A percentile compares a stretch with the other conserved stretches of the same genome.
phyloP scores from a whole-genome alignment of 768 basidiomycete species.

The Termitomyces sp. region DNA sequence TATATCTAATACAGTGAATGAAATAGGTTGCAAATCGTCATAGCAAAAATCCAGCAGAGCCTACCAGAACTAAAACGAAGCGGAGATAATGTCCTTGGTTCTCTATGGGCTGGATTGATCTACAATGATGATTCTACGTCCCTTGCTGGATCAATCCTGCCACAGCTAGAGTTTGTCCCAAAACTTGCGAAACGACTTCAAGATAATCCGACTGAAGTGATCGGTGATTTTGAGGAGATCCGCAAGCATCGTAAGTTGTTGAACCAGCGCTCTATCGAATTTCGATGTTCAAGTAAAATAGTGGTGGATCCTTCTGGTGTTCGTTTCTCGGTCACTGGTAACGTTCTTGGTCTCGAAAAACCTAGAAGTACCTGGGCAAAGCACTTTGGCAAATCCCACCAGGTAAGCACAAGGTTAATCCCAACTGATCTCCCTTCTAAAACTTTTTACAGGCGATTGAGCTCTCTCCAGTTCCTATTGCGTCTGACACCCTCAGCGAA shows the following conservation, averaged over 20 bases:
- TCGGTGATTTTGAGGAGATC: constrained; percentile 73
- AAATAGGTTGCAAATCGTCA: constrained; percentile 71
- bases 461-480: constrained; percentile 64
- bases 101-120: constrained; percentile 64
- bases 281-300: constrained; percentile 26
- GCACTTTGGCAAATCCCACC: constrained; percentile 59
- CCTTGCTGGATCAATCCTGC: constrained; percentile 62
- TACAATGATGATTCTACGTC: constrained; percentile 70
- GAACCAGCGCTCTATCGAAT: neutral
- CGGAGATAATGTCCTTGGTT: constrained; percentile 74
- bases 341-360: constrained; percentile 63
- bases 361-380: constrained; percentile 76
- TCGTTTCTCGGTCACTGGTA: constrained; percentile 89
- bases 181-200: constrained; percentile 68
- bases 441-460: constrained; percentile 37
- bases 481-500: constrained; percentile 66
- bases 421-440: neutral
- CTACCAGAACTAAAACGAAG: constrained; percentile 91
- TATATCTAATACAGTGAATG: neutral
- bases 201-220: constrained; percentile 66
- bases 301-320: constrained; percentile 82
- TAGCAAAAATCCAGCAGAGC: constrained; percentile 87
- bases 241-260: constrained; percentile 56
- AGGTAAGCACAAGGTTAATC: constrained; percentile 40
- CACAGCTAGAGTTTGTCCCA: constrained; percentile 79